These are phyloP conservation scores for Arthrobotrys pseudoclavata DNA, from an alignment of 2,329 filamentous ascomycete species.

Conservation along the genomic window DNA sequence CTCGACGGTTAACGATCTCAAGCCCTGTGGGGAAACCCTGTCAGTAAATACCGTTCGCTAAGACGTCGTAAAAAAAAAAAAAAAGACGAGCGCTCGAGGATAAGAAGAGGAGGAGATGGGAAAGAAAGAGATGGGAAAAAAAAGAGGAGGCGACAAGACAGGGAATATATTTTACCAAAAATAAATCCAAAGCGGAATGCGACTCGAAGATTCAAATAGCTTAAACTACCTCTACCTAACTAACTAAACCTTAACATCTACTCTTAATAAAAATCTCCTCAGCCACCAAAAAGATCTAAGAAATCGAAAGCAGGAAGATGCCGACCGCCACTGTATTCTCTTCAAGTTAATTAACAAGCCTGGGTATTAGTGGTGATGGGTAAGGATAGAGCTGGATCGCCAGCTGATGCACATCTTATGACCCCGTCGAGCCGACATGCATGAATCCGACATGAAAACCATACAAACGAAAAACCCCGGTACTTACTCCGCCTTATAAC, in stretches of 20 bases:
- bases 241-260: not conserved
- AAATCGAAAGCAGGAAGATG: not conserved
- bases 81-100: not conserved
- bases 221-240: not conserved
- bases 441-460: not conserved
- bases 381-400: slow-evolving; percentile 12
- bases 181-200: slow-evolving; percentile 7
- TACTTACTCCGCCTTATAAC: not conserved
- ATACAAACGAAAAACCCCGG: not conserved
- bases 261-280: not conserved
- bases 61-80: not conserved
- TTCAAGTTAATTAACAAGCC: not conserved
- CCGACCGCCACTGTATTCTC: slow-evolving; percentile 1
- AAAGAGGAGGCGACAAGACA: slow-evolving; percentile 13
- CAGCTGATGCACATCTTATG: slow-evolving; percentile 47
- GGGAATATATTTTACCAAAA: slow-evolving; percentile 7
- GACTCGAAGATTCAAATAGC: slow-evolving; percentile 12
- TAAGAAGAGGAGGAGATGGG: not conserved
- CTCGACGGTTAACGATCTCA: not conserved
- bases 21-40: not conserved
- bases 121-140: not conserved
- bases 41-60: too few species aligned
- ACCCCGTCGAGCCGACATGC: slow-evolving; percentile 31
- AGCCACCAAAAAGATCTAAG: slow-evolving; percentile 6
- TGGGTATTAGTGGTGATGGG: not conserved